Base-by-base conservation (phyloP, 352 stramenopile species). In the Phytophthora sojae region DNA sequence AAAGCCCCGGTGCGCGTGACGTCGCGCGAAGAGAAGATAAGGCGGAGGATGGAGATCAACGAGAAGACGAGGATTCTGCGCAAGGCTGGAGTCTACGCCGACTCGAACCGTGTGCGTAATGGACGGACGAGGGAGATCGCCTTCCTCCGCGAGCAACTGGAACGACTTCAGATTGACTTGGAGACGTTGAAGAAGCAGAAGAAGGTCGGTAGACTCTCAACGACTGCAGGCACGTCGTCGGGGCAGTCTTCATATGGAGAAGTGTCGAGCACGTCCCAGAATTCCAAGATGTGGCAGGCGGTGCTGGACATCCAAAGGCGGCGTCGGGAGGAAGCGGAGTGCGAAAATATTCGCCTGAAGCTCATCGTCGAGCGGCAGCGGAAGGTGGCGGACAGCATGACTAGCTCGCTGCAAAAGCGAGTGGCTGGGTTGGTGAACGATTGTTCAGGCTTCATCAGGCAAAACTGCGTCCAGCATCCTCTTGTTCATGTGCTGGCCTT, bases 331-430 rank as follows among this genome's bases (percentile, higher is more conserved):
- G 62, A 76, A 25, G 54, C 73, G 7, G 75, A 85, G 63, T 58
- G 59, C 11, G 76, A 82, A 44, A 84, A 86, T 49, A 69, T 79
- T n/a, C 68, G 71, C 6, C 57, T 88, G 35, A 79, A 77, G 32
- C 51, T 73, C n/a, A 71, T 81, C 45, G 60, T 83, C 1, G 77
- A 86, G 55, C 67, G 70, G 1, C 73, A 73, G 17, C 65, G 52
- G 7, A 61, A 52, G 35, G 44, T 69, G 52, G 59, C 66, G 6
- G 47, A 64, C 3, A 58, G n/a, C n/a, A 53, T 73, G 56, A 21
- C 23, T 14, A 64, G 19, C 23, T 21, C 44, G 3, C 19, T 73
- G 23, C 39, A 73, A 15, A 69, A 63, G 44, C 51, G 59, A 57
- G 52, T 60, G 5, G 57, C 14, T 29, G 23, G 26, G 29, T 45